Percentiles rank a stretch among this genome's conserved stretches.
Evolutionary conservation across 805 yeast genomes (phyloP).

Genomic region (Candida broadrunensis): DNA sequence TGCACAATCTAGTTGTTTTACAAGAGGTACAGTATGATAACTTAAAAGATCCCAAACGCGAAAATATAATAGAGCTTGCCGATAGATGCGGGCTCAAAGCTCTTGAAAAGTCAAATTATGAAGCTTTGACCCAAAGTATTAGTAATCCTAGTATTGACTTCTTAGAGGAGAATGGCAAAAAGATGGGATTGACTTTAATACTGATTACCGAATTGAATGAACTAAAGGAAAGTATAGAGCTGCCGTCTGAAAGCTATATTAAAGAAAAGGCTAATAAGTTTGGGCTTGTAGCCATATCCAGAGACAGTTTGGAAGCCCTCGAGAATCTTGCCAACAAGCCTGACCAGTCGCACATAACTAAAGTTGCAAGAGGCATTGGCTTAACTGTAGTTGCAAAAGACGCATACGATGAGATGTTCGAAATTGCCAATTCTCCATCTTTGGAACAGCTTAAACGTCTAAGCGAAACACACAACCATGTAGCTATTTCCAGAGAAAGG

Average conservation of each 20-base stretch:
- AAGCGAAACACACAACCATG: conserved; percentile 3
- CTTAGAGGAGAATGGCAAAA: conserved; percentile 9
- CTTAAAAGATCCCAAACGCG: conserved; percentile 3
- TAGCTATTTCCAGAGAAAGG: conserved; percentile 1
- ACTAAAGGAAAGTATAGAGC: conserved; percentile 4
- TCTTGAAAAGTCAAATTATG: conserved; percentile 6
- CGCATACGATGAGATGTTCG: conserved; percentile 10
- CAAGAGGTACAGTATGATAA: conserved; percentile 9
- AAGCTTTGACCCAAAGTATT: conserved; percentile 12
- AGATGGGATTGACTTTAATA: conserved; percentile 12
- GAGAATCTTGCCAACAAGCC: conserved; percentile 27
- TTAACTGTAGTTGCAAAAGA: conserved; percentile 10
- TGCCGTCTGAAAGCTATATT: conserved; percentile 13
- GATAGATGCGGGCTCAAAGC: background rate
- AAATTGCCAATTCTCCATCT: conserved; percentile 16
- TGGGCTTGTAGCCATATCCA: conserved; percentile 3
- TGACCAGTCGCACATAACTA: conserved; percentile 6
- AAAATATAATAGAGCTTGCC: conserved; percentile 1
- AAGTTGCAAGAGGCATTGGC: conserved; percentile 17
- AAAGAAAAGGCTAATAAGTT: conserved; percentile 10
- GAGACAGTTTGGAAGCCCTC: conserved; percentile 10
- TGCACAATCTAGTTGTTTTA: conserved; percentile 12
- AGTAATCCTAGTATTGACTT: conserved; percentile 11
- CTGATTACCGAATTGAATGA: conserved; percentile 7
- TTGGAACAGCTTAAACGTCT: conserved; percentile 26